phyloP scores from a whole-genome alignment of 768 basidiomycete genomes.

The Amanita brunnescens region DNA sequence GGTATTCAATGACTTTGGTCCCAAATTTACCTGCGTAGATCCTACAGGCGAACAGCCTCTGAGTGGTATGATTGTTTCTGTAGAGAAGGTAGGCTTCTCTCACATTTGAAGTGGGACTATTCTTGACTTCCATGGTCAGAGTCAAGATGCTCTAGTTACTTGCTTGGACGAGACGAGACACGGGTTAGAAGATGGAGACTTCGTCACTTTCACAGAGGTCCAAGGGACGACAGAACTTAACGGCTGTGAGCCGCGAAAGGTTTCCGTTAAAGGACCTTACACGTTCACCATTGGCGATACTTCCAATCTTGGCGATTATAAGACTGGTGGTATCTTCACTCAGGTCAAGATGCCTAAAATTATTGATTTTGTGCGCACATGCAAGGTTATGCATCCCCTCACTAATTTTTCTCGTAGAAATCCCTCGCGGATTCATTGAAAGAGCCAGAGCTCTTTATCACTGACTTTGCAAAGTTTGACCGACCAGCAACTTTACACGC shows the following conservation, averaged over 20 bases:
- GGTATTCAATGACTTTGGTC: constrained; percentile 94
- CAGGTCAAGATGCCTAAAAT: constrained; percentile 99
- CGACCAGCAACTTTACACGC: constrained; percentile 84
- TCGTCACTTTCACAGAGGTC: constrained; percentile 92
- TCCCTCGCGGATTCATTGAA: constrained; percentile 78
- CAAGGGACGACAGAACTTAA: constrained; percentile 93
- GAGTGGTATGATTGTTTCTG: constrained; percentile 90
- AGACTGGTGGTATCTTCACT: constrained; percentile 87
- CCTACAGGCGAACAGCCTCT: constrained; percentile 96
- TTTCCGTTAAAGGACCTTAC: constrained; percentile 93
- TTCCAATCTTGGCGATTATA: constrained; percentile 64
- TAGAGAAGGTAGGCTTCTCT: constrained; percentile 57
- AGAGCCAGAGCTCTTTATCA: constrained; percentile 82
- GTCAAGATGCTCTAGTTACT: constrained; percentile 85
- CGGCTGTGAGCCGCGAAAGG: constrained; percentile 82
- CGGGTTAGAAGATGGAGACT: constrained; percentile 98
- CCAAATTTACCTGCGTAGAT: constrained; percentile 92
- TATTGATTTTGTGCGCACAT: constrained; percentile 71
- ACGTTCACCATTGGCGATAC: constrained; percentile 97
- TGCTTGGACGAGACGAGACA: constrained; percentile 96
- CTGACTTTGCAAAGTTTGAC: constrained; percentile 97
- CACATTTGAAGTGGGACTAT: background rate
- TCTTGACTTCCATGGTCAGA: constrained; percentile 33
- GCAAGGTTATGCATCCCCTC: background rate
- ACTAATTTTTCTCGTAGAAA: constrained; percentile 51